These are phyloP conservation scores for Phytophthora meadii DNA, from an alignment of 352 stramenopile genomes.

Conservation along the genomic window DNA sequence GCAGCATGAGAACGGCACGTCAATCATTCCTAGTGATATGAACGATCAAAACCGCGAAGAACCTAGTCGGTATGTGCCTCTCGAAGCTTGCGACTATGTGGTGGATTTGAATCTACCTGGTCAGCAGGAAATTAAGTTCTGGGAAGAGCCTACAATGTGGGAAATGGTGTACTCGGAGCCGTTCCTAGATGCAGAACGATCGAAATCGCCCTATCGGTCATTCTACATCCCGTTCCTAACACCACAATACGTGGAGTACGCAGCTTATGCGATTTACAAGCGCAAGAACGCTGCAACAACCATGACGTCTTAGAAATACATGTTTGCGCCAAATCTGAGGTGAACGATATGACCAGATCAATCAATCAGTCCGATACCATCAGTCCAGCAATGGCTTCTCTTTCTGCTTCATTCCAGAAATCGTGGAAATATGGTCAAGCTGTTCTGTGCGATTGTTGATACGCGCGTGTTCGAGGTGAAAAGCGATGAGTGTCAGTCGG, in stretches of 20 bases:
- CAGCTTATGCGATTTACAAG: conserved; percentile 75
- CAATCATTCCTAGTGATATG: conserved; percentile 79
- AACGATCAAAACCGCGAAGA: conserved; percentile 96
- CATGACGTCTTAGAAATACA: too few relatives aligned
- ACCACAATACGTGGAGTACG: conserved; percentile 56
- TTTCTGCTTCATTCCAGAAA: too few relatives aligned
- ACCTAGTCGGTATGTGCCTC: conserved; percentile 81
- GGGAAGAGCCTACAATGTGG: conserved; percentile 60
- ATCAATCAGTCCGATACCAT: too few relatives aligned
- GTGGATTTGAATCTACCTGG: conserved; percentile 84
- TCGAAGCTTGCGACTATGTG: conserved; percentile 89
- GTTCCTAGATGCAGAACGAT: conserved; percentile 73
- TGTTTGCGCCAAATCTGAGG: too few relatives aligned
- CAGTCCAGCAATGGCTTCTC: too few relatives aligned
- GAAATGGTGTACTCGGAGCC: conserved; percentile 52
- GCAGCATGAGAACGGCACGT: conserved; percentile 65
- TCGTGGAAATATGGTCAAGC: too few relatives aligned
- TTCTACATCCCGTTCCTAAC: conserved; percentile 85
- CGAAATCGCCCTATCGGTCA: conserved; percentile 66
- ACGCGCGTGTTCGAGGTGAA: too few relatives aligned
- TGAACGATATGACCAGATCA: too few relatives aligned
- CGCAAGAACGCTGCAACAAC: conserved; percentile 36
- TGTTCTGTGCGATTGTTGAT: too few relatives aligned
- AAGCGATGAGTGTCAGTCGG: too few relatives aligned
- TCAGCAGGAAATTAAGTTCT: conserved; percentile 76